Base-by-base conservation (phyloP, 225 moss, liverwort and hornwort species). In the Asterella californica region DNA sequence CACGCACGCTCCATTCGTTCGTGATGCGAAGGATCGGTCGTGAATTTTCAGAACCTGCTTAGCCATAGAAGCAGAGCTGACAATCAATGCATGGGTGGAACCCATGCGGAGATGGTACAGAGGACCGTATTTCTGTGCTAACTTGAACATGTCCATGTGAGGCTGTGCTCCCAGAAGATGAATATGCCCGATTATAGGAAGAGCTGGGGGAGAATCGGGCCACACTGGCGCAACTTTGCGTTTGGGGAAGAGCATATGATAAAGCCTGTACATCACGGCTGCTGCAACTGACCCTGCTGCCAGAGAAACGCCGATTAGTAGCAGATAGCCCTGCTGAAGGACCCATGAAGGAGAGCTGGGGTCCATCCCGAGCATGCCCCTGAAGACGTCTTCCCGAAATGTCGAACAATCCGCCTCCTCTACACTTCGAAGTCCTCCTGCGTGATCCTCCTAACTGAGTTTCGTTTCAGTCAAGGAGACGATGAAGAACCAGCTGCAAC, bases 41-140 rank as follows among this genome's bases (percentile, higher is more conserved):
- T 83, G 74, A 17, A 71, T 54, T 73, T 83, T 83, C 61, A 83
- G 73, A 54, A 83, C 76, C 78, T 78, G 24, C 53, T 83, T 83
- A 0, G 82, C 82, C 82, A 83, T 61, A 25, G 71, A 52, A 6
- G 78, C 78, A 34, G 82, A 83, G 72, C 82, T 71, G 36, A 74
- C 78, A 48, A 83, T 73, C 18, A 83, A 48, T 24, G 27, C 33
- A 14, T 78, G 38, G 2, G 82, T 72, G 19, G 38, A 83, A 37
- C 82, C 82, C 82, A 83, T 63, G 72, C 78, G 72, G 5, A 83
- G 54, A 45, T 78, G 78, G 17, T 32, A 64, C n/a, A 83, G 29
- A 4, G 78, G 65, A 2, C 82, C 82, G 54, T 83, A 78, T 62
- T 83, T 79, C 8, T 30, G 7, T 0, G 72, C 48, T 25, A 83